Percentiles rank a stretch among this genome's conserved stretches.
phyloP scores from a whole-genome alignment of 495 filamentous ascomycete species.

The Aspergillus asperescens region DNA sequence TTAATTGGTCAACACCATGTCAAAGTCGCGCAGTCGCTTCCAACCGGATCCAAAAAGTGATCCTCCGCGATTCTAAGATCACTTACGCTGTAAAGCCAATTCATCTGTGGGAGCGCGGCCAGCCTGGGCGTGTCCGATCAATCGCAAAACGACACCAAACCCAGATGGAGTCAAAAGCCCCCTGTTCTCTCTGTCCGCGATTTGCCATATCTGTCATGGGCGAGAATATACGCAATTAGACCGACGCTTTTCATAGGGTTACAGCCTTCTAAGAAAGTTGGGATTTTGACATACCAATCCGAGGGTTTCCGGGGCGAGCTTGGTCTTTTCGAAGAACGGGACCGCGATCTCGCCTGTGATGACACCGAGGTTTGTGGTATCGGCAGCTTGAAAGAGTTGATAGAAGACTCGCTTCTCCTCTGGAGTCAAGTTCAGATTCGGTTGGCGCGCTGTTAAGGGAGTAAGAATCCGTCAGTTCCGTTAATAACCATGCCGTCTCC shows the following conservation, averaged over 20 bases:
- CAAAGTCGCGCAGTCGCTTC: constrained; percentile 15
- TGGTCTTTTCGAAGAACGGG: constrained; percentile 96
- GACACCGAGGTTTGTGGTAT: constrained; percentile 83
- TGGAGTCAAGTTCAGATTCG: constrained; percentile 77
- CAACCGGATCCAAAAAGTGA: background rate
- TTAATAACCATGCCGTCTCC: constrained; percentile 22
- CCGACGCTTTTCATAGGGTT: background rate
- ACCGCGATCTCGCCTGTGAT: constrained; percentile 95
- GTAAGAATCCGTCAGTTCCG: constrained; percentile 27
- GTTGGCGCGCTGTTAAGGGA: constrained; percentile 37
- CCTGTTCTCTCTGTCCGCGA: constrained; percentile 93
- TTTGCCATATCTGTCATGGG: constrained; percentile 83
- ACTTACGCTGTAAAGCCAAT: constrained; percentile 61
- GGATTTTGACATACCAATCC: constrained; percentile 64
- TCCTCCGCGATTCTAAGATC: background rate
- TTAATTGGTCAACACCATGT: constrained; percentile 19
- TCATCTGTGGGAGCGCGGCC: constrained; percentile 74
- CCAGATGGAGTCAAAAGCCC: constrained; percentile 86
- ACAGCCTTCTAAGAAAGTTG: background rate
- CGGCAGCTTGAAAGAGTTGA: constrained; percentile 84
- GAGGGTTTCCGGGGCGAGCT: constrained; percentile 73
- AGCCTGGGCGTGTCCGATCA: constrained; percentile 94
- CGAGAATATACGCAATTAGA: constrained; percentile 10
- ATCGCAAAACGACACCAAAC: constrained; percentile 82
- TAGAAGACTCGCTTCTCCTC: constrained; percentile 93